Evolutionary conservation across 176 grass and related monocot genomes (phyloP), one percentile per base, ranked within the genome.

Genomic region (Chrysopogon serrulatus): DNA sequence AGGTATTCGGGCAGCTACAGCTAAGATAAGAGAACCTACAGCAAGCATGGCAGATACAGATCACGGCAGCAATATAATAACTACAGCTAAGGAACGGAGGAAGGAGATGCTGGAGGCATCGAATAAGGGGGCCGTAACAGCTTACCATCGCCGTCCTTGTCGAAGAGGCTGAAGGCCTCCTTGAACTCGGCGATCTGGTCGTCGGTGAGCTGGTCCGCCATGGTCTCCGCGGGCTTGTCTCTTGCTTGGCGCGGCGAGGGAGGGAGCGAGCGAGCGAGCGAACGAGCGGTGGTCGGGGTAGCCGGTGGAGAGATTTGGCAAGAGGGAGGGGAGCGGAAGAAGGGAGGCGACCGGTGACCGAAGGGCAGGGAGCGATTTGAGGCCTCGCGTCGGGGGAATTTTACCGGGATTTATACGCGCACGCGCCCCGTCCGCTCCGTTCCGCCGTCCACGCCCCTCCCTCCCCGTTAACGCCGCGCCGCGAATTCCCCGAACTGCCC

Each of bases 121-220:
- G 12, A n/a, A n/a, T n/a, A n/a, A 30, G n/a, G 37, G 27, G 21
- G 10, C 33, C 28, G 43, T 23, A 1, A 3, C 5, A 45, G 24
- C 60, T 83, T 72, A 95, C 93, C 93, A 15, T 95, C 93, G 64
- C 93, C 93, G 80, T 95, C 93, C 90, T 95, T 95, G 85, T 95
- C 93, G 93, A 95, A 95, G 36, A 95, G 86, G 87, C 93, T 95
- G 84, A 95, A 95, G 24, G 93, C 93, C 74, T 95, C 93, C 90
- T 95, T 95, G 90, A 95, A 95, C 93, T 95, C 93, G 71, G 93
- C 86, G 85, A 95, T 95, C 90, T 95, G 93, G 90, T 95, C 93
- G 61, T 95, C 93, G 62, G 93, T 95, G 87, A 95, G 90, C 75
- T 95, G 93, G 73, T 95, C 93, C 78, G 90, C 93, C 93, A 95